phyloP scores from a whole-genome alignment of 352 stramenopile species.

The Globisporangium lucens region DNA sequence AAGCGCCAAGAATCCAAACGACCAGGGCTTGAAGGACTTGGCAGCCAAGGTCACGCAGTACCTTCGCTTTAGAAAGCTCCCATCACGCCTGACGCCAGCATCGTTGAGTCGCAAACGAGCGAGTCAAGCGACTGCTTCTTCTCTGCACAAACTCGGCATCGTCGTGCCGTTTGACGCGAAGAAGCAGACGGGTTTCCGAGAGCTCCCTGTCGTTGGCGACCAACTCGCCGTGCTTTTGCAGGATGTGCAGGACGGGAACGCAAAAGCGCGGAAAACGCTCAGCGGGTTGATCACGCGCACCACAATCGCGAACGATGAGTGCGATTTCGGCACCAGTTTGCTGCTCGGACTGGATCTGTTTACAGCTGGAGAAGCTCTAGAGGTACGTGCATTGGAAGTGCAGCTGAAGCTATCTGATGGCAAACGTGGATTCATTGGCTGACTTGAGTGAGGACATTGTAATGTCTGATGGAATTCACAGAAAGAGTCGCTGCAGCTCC shows the following conservation, averaged over 20 bases:
- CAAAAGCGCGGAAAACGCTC: slow-evolving; percentile 28
- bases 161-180: slow-evolving; percentile 47
- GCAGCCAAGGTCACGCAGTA: slow-evolving; percentile 3
- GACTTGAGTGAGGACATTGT: neutral
- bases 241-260: slow-evolving; percentile 20
- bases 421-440: neutral
- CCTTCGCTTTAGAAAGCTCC: neutral
- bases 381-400: slow-evolving; percentile 21
- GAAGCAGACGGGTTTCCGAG: slow-evolving; percentile 49
- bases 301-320: slow-evolving; percentile 69
- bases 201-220: slow-evolving; percentile 37
- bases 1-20: neutral
- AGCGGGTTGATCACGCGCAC: slow-evolving; percentile 58
- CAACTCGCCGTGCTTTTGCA: slow-evolving; percentile 33
- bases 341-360: slow-evolving; percentile 64
- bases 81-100: slow-evolving; percentile 9
- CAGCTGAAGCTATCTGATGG: neutral
- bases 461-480: neutral
- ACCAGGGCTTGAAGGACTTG: neutral
- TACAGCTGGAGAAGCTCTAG: slow-evolving; percentile 30
- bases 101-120: slow-evolving; percentile 25
- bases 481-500: slow-evolving; percentile 22
- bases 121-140: slow-evolving; percentile 31
- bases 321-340: slow-evolving; percentile 63
- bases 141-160: slow-evolving; percentile 47